A percentile compares a stretch with the other conserved stretches of the same genome.
Evolutionary conservation across 1,284 basidiomycete genomes (phyloP).

Genomic region (Kwoniella shivajii): DNA sequence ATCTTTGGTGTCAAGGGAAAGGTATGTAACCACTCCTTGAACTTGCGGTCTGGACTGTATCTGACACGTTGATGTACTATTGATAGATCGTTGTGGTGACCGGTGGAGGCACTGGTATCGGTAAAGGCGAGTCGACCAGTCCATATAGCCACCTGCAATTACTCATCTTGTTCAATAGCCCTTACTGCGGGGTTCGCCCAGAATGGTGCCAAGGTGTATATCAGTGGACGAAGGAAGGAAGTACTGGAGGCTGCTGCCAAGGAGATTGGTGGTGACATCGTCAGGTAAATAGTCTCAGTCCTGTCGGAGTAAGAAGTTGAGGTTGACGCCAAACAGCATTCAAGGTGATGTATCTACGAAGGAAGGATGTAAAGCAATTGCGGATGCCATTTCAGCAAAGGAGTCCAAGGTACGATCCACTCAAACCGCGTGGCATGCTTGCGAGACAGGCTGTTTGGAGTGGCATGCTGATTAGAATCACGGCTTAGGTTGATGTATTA

Average conservation of each 20-base stretch:
- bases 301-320: neutral
- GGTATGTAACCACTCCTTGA: constrained; percentile 9
- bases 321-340: constrained; percentile 27
- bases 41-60: neutral
- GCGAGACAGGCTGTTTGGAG: too few species aligned
- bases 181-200: constrained; percentile 46
- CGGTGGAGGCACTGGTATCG: constrained; percentile 34
- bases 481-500: constrained; percentile 47
- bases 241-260: constrained; percentile 44
- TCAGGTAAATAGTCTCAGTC: constrained; percentile 22
- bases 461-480: too few species aligned
- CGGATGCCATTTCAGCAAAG: constrained; percentile 35
- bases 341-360: constrained; percentile 52
- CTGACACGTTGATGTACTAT: neutral
- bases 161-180: constrained; percentile 18
- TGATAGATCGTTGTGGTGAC: constrained; percentile 28
- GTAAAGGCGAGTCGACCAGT: constrained; percentile 20
- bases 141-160: too few species aligned
- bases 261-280: constrained; percentile 40
- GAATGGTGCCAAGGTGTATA: constrained; percentile 54
- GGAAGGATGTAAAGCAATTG: constrained; percentile 39
- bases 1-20: constrained; percentile 33
- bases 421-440: too few species aligned
- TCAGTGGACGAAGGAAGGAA: constrained; percentile 50
- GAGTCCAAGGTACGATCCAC: constrained; percentile 26